phyloP scores from a whole-genome alignment of 2,329 filamentous ascomycete genomes.

The Ophiosphaerella korrae region DNA sequence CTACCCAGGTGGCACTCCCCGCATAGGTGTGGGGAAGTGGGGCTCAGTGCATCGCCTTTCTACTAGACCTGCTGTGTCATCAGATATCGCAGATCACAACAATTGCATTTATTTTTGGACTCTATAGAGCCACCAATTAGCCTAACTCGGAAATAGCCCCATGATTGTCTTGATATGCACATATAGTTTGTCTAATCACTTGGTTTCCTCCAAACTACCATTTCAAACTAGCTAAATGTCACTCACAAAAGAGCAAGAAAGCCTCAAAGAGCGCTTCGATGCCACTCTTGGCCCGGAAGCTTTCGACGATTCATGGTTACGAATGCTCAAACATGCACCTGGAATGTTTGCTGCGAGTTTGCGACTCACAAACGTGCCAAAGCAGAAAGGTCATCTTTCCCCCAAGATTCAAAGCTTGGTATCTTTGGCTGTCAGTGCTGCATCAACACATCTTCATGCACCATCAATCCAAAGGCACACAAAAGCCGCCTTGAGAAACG shows the following conservation, averaged over 20 bases:
- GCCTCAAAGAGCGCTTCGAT: constrained; percentile 29
- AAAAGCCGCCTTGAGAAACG: constrained; percentile 45
- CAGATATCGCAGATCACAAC: background rate
- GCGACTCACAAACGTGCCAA: constrained; percentile 33
- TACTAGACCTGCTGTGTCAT: background rate
- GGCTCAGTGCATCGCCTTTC: background rate
- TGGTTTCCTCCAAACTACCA: constrained; percentile 10
- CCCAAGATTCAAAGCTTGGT: constrained; percentile 52
- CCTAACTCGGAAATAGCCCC: background rate
- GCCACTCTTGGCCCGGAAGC: constrained; percentile 25
- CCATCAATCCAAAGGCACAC: constrained; percentile 52
- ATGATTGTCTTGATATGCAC: background rate
- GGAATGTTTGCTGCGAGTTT: constrained; percentile 39
- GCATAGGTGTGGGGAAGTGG: constrained; percentile 15
- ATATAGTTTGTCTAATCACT: background rate
- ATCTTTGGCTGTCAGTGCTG: constrained; percentile 51
- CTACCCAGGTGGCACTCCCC: constrained; percentile 7
- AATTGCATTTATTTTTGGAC: background rate
- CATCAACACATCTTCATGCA: constrained; percentile 52
- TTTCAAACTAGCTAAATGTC: constrained; percentile 19
- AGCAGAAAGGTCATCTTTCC: constrained; percentile 41
- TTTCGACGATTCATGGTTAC: constrained; percentile 35
- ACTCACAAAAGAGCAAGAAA: constrained; percentile 26
- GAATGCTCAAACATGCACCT: constrained; percentile 32
- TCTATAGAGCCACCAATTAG: background rate